Base-by-base conservation (phyloP, 176 grass and related monocot genomes). In the Lolium multiflorum region DNA sequence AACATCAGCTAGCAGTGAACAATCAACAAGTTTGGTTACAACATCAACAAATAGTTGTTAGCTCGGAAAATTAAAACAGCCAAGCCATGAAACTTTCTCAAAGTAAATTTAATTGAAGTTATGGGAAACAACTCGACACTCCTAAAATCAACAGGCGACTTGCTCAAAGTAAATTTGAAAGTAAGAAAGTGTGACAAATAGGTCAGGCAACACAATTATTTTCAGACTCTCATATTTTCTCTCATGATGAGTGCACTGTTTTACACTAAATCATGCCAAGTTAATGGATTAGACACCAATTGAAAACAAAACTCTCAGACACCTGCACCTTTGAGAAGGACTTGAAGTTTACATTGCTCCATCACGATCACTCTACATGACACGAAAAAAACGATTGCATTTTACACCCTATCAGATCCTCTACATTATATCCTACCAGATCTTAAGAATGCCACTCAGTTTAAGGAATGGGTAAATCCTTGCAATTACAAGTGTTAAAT, bases 31-130 rank as follows among this genome's bases (percentile, higher is more conserved):
- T 51, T 51, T 15, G 12, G 49, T 51, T 51, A 51, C 49, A 51
- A 4, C 2, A 51, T 13, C 49, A 15, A 4, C 49, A 43, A 43
- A 3, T 14, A 51, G 13, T 51, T 51, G 49, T 31, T 51, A 51
- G 49, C 49, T 54, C 14, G 65, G 16, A 15, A 31, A 43, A 77
- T 15, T 16, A 60, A 78, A 77, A 66, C 24, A 6, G 72, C 47
- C n/a, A n/a, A 68, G 58, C 9, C 20, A 56, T 48, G 31, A 3
- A 20, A 31, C 28, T 31, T 31, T 2, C 28, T 31, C 28, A 31
- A 31, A 31, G 28, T 31, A 31, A 31, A 31, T 31, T 31, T 31
- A 67, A 35, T 60, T 83, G 37, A 91, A 80, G 38, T 7, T 62
- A 28, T 64, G 20, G 17, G 51, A 3, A 74, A 13, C 6, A 49